Percentiles rank a stretch among this genome's conserved stretches.
These are phyloP conservation scores for Elsinoe ampelina DNA, from an alignment of 2,329 filamentous ascomycete genomes.

Conservation along the genomic window DNA sequence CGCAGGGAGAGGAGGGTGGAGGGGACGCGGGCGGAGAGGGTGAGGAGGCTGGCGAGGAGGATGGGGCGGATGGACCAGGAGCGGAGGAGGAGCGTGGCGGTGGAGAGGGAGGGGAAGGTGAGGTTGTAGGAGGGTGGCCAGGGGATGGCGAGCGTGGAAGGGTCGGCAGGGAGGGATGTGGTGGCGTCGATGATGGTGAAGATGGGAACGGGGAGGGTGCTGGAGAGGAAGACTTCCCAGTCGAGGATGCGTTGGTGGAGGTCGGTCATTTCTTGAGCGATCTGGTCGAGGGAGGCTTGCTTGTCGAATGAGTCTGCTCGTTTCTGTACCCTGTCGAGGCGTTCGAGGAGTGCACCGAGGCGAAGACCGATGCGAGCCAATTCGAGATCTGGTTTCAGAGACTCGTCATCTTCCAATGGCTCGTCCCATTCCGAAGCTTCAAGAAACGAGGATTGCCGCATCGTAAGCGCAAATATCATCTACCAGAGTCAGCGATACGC, in stretches of 20 bases:
- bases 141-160: background rate
- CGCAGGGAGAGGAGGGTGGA: background rate
- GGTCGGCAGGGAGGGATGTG: constrained; percentile 6
- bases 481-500: background rate
- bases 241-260: background rate
- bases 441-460: background rate
- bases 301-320: background rate
- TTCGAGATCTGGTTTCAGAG: background rate
- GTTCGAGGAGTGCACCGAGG: background rate
- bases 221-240: constrained; percentile 4
- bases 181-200: background rate
- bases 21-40: background rate
- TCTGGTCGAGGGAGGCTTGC: background rate
- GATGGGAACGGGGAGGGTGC: background rate
- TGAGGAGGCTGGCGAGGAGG: constrained; percentile 12
- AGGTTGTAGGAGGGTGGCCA: background rate
- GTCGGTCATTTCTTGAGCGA: background rate
- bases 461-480: constrained; percentile 9
- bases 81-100: constrained; percentile 11
- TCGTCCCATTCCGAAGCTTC: background rate
- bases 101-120: constrained; percentile 8
- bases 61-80: constrained; percentile 17
- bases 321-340: background rate
- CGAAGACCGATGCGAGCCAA: background rate
- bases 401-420: background rate